These are phyloP conservation scores for Penicillium soppii DNA, from an alignment of 495 filamentous ascomycete species.

Conservation along the genomic window DNA sequence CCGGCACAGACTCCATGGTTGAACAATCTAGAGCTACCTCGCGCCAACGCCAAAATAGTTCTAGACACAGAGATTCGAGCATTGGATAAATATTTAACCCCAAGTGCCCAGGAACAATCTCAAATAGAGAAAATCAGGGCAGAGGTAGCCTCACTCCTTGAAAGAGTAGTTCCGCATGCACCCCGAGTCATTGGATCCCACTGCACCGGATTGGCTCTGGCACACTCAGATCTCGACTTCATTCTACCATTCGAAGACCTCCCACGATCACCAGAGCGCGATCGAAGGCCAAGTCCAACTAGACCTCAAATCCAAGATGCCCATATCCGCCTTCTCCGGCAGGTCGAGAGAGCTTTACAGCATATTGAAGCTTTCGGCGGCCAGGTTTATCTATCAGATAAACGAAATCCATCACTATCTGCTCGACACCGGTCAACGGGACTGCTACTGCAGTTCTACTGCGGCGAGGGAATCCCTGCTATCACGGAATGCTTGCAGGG, in stretches of 20 bases:
- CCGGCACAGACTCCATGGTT: constrained; percentile 35
- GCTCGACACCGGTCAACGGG: constrained; percentile 44
- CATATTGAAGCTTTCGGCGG: constrained; percentile 9
- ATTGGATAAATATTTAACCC: constrained; percentile 43
- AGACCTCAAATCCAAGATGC: constrained; percentile 25
- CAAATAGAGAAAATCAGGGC: constrained; percentile 26
- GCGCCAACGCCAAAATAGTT: constrained; percentile 11
- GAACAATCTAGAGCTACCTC: constrained; percentile 8
- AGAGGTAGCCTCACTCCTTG: constrained; percentile 24
- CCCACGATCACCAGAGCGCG: constrained; percentile 13
- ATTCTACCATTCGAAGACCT: constrained; percentile 28
- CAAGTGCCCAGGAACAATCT: constrained; percentile 32
- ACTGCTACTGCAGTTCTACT: constrained; percentile 49
- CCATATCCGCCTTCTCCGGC: constrained; percentile 19
- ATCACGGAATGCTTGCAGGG: constrained; percentile 41
- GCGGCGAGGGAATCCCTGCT: constrained; percentile 28
- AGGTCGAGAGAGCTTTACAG: constrained; percentile 21
- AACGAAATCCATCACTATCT: constrained; percentile 24
- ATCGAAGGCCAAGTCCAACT: constrained; percentile 34
- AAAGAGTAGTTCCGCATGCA: constrained; percentile 17
- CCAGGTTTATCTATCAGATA: constrained; percentile 10
- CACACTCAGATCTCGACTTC: constrained; percentile 54
- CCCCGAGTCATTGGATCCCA: constrained; percentile 52
- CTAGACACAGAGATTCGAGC: constrained; percentile 49
- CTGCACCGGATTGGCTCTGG: constrained; percentile 49